These are phyloP conservation scores for Termitomyces sp. DNA, from an alignment of 768 basidiomycete genomes.

Conservation along the genomic window DNA sequence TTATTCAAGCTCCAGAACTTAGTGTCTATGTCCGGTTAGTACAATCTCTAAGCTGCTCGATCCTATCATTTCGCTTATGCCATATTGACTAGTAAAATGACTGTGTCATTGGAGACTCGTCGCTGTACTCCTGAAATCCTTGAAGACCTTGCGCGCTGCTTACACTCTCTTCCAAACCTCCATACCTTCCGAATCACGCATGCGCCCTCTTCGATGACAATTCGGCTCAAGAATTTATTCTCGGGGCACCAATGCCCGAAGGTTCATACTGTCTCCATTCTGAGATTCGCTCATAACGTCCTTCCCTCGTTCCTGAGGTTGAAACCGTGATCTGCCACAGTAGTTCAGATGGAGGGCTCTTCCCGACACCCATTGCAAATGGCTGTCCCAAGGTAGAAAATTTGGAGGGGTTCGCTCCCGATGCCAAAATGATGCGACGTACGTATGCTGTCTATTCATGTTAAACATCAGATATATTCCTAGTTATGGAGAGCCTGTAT, in stretches of 20 bases:
- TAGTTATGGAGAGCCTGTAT: too few species aligned
- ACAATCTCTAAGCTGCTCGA: neutral
- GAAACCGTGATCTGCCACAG: neutral
- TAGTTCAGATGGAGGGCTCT: neutral
- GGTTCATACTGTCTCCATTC: neutral
- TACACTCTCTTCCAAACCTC: neutral
- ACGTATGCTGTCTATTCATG: neutral
- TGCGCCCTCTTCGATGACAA: neutral
- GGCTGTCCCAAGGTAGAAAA: neutral
- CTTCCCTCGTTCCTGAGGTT: neutral
- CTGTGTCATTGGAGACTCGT: neutral
- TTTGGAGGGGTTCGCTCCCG: neutral
- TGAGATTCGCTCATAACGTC: neutral
- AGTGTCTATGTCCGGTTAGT: neutral
- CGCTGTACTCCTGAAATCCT: neutral
- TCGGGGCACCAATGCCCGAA: neutral
- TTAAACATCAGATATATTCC: too few species aligned
- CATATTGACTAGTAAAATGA: neutral
- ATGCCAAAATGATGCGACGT: neutral
- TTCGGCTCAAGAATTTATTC: neutral
- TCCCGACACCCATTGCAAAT: neutral
- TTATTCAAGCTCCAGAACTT: neutral
- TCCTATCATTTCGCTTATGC: neutral
- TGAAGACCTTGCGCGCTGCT: neutral
- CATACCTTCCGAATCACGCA: neutral